These are phyloP conservation scores for Aspergillus versicolor DNA, from an alignment of 2,329 filamentous ascomycete species.

Conservation along the genomic window DNA sequence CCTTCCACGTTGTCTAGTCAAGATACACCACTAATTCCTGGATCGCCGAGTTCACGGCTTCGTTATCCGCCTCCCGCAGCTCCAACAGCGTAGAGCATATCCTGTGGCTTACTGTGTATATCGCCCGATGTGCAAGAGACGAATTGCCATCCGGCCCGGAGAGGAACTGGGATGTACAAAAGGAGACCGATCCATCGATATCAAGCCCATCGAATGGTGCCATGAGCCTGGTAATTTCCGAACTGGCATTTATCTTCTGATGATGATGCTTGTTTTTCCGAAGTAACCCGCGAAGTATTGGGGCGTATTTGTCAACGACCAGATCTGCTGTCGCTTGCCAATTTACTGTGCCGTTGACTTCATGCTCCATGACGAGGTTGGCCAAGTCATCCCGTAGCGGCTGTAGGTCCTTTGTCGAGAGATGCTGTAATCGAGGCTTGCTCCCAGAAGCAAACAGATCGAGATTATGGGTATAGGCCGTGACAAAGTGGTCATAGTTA, in stretches of 20 bases:
- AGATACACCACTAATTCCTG: slow-evolving; percentile 50
- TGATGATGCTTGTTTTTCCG: slow-evolving; percentile 22
- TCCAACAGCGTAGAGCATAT: slow-evolving; percentile 34
- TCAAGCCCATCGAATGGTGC: slow-evolving; percentile 34
- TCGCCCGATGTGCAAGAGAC: slow-evolving; percentile 25
- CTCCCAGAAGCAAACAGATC: slow-evolving; percentile 37
- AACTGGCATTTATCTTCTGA: too few relatives aligned
- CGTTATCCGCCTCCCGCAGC: slow-evolving; percentile 20
- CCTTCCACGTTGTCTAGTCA: slow-evolving; percentile 61
- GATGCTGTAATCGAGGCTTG: slow-evolving; percentile 38
- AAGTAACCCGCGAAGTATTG: slow-evolving; percentile 47
- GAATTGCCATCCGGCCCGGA: slow-evolving; percentile 12
- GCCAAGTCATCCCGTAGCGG: slow-evolving; percentile 48
- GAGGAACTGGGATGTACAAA: slow-evolving; percentile 37
- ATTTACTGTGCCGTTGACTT: slow-evolving; percentile 41
- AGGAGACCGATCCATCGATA: slow-evolving; percentile 26
- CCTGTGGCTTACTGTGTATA: slow-evolving; percentile 27
- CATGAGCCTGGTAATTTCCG: slow-evolving; percentile 16
- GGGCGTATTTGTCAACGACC: slow-evolving; percentile 62
- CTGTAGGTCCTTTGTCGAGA: slow-evolving; percentile 31
- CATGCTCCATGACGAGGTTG: slow-evolving; percentile 38
- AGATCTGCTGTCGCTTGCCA: slow-evolving; percentile 70
- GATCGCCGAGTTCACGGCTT: slow-evolving; percentile 30
- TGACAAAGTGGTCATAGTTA: slow-evolving; percentile 52
- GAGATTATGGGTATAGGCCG: slow-evolving; percentile 45